Conservation (phyloP, 441 rosid species). For the Pelargonium australe region DNA sequence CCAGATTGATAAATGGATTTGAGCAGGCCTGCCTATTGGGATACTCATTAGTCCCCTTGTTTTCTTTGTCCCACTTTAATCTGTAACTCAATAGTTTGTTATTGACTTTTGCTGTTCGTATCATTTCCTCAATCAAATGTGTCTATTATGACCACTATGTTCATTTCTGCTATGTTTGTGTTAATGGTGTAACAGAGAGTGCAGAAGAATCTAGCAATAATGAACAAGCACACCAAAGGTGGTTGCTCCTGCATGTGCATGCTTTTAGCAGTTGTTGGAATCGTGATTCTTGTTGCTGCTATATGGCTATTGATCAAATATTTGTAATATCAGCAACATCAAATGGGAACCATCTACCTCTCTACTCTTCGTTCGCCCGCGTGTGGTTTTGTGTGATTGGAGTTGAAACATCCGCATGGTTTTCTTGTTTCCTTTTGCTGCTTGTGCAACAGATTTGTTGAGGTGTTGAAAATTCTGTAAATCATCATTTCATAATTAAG, state of each 20-base stretch:
- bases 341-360: conserved; percentile 7
- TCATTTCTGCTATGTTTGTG: neutral
- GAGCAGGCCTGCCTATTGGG: neutral
- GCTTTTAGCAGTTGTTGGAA: conserved; percentile 69
- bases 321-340: conserved; percentile 33
- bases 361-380: conserved; percentile 12
- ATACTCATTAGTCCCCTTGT: neutral
- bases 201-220: conserved; percentile 75
- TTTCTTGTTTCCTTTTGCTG: conserved; percentile 9
- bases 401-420: conserved; percentile 18
- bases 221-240: conserved; percentile 86
- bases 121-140: neutral
- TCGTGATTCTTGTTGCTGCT: conserved; percentile 58
- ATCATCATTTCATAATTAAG: neutral
- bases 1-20: neutral
- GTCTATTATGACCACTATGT: neutral
- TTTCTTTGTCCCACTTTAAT: neutral
- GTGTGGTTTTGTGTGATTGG: conserved; percentile 20
- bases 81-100: too few relatives aligned
- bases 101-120: neutral
- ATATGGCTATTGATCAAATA: conserved; percentile 61
- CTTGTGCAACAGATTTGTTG: conserved; percentile 15
- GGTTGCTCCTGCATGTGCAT: conserved; percentile 84
- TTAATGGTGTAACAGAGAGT: conserved; percentile 50
- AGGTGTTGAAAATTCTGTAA: conserved; percentile 6